These are phyloP conservation scores for Calonectria ilicicola DNA, from an alignment of 2,329 filamentous ascomycete species.

Conservation along the genomic window DNA sequence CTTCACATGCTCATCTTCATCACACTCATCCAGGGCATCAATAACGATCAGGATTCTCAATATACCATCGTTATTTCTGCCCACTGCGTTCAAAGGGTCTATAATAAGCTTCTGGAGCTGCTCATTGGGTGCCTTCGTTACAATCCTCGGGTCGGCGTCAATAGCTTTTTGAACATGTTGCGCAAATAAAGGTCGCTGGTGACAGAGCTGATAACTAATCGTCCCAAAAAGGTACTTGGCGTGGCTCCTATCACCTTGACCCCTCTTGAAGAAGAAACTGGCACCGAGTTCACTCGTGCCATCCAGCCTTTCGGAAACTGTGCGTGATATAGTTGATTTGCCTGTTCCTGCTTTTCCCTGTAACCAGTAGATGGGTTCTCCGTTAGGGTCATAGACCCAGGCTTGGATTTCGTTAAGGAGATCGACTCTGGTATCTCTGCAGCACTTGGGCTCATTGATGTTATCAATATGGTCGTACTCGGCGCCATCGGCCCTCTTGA, in stretches of 20 bases:
- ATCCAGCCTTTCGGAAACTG: slow-evolving; percentile 34
- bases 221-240: slow-evolving; percentile 53
- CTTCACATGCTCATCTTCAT: slow-evolving; percentile 42
- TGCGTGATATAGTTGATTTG: slow-evolving; percentile 54
- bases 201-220: slow-evolving; percentile 49
- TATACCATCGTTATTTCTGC: neutral
- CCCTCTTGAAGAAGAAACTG: slow-evolving; percentile 54
- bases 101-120: slow-evolving; percentile 55
- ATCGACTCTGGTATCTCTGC: slow-evolving; percentile 44
- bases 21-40: slow-evolving; percentile 45
- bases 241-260: slow-evolving; percentile 51
- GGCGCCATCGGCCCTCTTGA: slow-evolving; percentile 32
- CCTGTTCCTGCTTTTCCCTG: slow-evolving; percentile 53
- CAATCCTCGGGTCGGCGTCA: slow-evolving; percentile 44
- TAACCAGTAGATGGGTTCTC: slow-evolving; percentile 50
- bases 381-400: slow-evolving; percentile 42
- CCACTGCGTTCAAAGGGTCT: slow-evolving; percentile 42
- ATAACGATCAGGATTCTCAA: slow-evolving; percentile 44
- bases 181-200: slow-evolving; percentile 41
- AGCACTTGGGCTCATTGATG: slow-evolving; percentile 45
- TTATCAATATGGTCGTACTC: slow-evolving; percentile 48
- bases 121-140: slow-evolving; percentile 40
- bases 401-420: slow-evolving; percentile 44
- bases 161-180: slow-evolving; percentile 43
- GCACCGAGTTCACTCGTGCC: slow-evolving; percentile 3